A percentile compares a stretch with the other conserved stretches of the same genome.
phyloP scores from a whole-genome alignment of 176 grass and related monocot genomes.

The Echinochloa phyllopogon region DNA sequence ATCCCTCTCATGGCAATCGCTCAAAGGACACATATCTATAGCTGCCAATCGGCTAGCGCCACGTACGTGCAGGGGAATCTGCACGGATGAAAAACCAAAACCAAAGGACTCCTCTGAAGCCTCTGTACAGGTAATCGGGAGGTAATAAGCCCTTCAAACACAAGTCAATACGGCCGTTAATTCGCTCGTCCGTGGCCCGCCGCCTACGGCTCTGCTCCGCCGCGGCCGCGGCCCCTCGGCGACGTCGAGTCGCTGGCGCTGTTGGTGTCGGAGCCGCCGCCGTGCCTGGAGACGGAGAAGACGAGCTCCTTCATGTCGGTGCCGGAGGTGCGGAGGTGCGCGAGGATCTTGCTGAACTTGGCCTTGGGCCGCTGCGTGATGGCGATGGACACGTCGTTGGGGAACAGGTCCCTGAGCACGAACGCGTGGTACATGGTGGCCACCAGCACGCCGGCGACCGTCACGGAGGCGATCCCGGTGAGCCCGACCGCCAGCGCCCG shows the following conservation, averaged over 20 bases:
- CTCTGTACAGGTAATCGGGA: neutral
- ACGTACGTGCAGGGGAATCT: neutral
- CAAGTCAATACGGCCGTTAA: no score
- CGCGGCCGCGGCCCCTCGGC: neutral
- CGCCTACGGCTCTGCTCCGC: neutral
- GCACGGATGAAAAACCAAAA: neutral
- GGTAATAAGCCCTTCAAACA: neutral
- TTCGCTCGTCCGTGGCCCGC: no score
- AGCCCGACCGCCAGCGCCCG: constrained; percentile 51
- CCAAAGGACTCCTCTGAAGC: neutral
- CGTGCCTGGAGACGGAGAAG: constrained; percentile 43
- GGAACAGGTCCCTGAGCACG: constrained; percentile 67
- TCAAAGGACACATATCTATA: neutral
- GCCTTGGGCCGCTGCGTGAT: constrained; percentile 61
- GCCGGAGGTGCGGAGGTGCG: constrained; percentile 52
- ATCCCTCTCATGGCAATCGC: constrained; percentile 18
- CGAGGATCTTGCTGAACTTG: constrained; percentile 70
- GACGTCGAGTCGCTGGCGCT: neutral
- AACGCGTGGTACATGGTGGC: constrained; percentile 68
- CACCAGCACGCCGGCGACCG: constrained; percentile 55
- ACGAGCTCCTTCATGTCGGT: constrained; percentile 56
- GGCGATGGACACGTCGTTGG: constrained; percentile 89
- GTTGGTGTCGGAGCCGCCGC: neutral
- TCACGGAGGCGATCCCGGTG: constrained; percentile 56
- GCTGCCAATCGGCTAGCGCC: neutral